Evolutionary conservation across 139 green algal genomes (phyloP).

Genomic region (Micractinium sp.): DNA sequence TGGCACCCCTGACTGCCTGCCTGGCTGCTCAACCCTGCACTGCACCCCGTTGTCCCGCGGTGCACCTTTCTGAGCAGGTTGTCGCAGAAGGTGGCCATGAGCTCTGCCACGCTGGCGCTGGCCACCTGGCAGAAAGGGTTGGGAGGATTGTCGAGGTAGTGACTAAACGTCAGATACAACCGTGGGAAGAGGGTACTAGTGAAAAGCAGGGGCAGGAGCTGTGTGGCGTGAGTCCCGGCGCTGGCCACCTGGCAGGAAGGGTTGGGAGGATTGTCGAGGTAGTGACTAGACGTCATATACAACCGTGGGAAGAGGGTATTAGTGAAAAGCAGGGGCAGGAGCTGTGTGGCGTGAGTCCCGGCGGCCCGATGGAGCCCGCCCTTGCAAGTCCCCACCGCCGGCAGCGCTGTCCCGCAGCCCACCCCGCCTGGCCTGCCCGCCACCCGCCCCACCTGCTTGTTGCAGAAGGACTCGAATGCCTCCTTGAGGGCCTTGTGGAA

Average conservation of each 20-base stretch:
- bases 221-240: background rate
- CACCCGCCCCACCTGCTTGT: constrained; percentile 86
- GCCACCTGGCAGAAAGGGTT: constrained; percentile 49
- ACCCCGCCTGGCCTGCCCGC: background rate
- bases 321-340: background rate
- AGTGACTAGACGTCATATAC: too few species aligned
- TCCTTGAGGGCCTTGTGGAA: constrained; percentile 99
- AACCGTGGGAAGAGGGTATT: too few species aligned
- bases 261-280: too few species aligned
- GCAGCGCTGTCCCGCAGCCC: background rate
- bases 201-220: background rate
- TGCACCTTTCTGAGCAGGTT: constrained; percentile 94
- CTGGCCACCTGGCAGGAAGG: constrained; percentile 53
- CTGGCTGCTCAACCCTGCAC: background rate
- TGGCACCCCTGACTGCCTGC: background rate
- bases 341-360: background rate
- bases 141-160: too few species aligned
- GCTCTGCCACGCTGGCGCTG: constrained; percentile 86
- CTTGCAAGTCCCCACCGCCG: too few species aligned
- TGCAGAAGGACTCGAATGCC: constrained; percentile 98
- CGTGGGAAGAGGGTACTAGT: too few species aligned
- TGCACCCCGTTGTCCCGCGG: background rate
- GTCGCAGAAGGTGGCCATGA: constrained; percentile 98
- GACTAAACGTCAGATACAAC: too few species aligned
- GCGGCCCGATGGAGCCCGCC: too few species aligned